Evolutionary conservation across 1,284 basidiomycete genomes (phyloP), one percentile per base, ranked within the genome.

Genomic region (Ustanciosporium gigantosporum): DNA sequence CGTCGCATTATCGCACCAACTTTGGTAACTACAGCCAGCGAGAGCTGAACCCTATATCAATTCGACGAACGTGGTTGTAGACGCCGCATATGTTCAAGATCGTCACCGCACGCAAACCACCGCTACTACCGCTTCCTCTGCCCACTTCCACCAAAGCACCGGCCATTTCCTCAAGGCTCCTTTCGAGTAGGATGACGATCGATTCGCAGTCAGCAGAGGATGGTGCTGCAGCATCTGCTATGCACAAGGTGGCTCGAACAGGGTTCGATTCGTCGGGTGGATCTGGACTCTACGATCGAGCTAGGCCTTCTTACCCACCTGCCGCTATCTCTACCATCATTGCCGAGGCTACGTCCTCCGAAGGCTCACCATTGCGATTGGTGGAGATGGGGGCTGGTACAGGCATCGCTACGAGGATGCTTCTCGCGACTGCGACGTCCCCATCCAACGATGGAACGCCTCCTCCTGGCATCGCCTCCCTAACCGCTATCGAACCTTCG

Each of bases 371-470:
- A 2, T 38, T 71, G n/a, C 65, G 62, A 19, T 51, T 74, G 25
- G 61, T 69, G 32, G 73, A 76, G 57, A 47, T 76, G 16, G 73
- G 72, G 23, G 60, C 70, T 0, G 73, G 73, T 3, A 76, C 73
- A 3, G 73, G 73, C 17, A 74, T 76, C 31, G 62, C 61, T 5
- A 71, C 72, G 5, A 56, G 72, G 5, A 56, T 71, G 36, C 41
- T 76, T 13, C 57, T 74, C 4, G 49, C 68, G 1, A 29, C 51
- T 1, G 58, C 58, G 23, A 52, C 64, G 6, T 47, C 55, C 6
- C 19, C 47, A 9, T 27, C 48, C 4, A 37, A 47, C 25, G 66
- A 53, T 20, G 64, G 56, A 16, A 46, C 40, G 0, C 52, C 50
- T 5, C 53, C 50, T 21, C 56, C 53, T 5, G 60, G 60, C 3